Percentiles rank a stretch among this genome's conserved stretches.
Evolutionary conservation across 495 filamentous ascomycete genomes (phyloP).

Genomic region (Aspergillus haitiensis): DNA sequence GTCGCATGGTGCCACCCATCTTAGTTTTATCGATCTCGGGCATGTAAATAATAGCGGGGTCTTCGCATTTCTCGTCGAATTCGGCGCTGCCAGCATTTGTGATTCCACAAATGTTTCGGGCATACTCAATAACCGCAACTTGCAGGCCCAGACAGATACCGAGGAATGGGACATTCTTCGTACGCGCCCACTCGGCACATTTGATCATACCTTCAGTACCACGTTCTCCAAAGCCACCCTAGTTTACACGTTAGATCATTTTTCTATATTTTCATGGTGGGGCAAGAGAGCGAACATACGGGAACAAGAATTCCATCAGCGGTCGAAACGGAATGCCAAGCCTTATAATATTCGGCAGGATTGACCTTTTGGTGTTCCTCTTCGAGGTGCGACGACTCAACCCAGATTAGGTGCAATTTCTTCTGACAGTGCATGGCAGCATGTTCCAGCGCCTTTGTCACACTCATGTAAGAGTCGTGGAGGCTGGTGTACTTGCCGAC

Average conservation of each 20-base stretch:
- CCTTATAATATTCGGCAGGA: conserved; percentile 79
- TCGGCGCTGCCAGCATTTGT: conserved; percentile 64
- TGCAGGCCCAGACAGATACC: conserved; percentile 97
- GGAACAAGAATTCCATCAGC: conserved; percentile 59
- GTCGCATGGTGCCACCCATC: conserved; percentile 90
- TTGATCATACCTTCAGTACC: conserved; percentile 87
- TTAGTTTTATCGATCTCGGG: conserved; percentile 74
- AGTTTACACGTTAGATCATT: conserved; percentile 34
- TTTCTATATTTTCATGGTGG: not conserved
- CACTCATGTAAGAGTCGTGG: conserved; percentile 80
- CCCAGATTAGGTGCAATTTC: conserved; percentile 78
- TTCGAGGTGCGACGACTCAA: conserved; percentile 84
- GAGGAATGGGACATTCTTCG: conserved; percentile 76
- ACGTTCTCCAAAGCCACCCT: conserved; percentile 80
- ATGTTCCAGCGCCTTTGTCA: conserved; percentile 86
- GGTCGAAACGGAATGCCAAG: conserved; percentile 77
- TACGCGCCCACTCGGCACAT: conserved; percentile 79
- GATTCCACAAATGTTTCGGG: conserved; percentile 68
- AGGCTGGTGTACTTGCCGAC: conserved; percentile 89
- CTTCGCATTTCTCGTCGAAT: conserved; percentile 53
- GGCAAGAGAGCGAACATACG: conserved; percentile 17
- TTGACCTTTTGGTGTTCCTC: conserved; percentile 51
- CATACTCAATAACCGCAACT: conserved; percentile 86
- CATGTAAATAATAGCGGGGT: conserved; percentile 83
- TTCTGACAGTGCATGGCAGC: conserved; percentile 80